A percentile compares a stretch with the other conserved stretches of the same genome.
Evolutionary conservation across 169 alveolate genomes (phyloP).

Genomic region (Plasmodium billcollinsi): DNA sequence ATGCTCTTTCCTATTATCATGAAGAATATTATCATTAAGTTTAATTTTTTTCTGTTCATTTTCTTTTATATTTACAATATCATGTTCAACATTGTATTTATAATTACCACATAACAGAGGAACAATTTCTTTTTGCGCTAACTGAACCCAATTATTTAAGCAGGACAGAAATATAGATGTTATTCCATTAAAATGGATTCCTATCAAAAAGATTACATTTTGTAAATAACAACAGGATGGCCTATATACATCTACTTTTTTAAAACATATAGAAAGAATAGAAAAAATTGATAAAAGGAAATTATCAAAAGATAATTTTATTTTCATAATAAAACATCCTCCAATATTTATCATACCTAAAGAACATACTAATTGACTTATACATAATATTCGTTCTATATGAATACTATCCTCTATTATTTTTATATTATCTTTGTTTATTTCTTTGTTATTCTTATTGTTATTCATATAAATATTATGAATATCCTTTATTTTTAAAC

Average conservation of each 20-base stretch:
- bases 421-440: background rate
- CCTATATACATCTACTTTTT: conserved; percentile 68
- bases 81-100: background rate
- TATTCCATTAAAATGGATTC: conserved; percentile 64
- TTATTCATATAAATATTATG: conserved; percentile 17
- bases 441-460: background rate
- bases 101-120: background rate
- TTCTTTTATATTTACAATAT: background rate
- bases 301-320: conserved; percentile 57
- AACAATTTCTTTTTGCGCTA: conserved; percentile 32
- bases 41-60: background rate
- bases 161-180: conserved; percentile 66
- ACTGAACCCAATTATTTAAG: conserved; percentile 50
- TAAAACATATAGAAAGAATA: conserved; percentile 65
- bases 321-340: conserved; percentile 67
- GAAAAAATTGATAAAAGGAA: conserved; percentile 56
- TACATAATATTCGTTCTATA: conserved; percentile 20
- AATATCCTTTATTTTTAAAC: conserved; percentile 33
- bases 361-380: conserved; percentile 60
- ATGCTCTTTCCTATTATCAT: background rate
- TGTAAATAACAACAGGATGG: conserved; percentile 67
- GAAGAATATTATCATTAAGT: background rate
- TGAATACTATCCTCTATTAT: conserved; percentile 3
- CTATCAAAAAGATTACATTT: conserved; percentile 57
- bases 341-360: conserved; percentile 76